Base-by-base conservation (phyloP, 1,139 yeast species). In the Candida neerlandica region DNA sequence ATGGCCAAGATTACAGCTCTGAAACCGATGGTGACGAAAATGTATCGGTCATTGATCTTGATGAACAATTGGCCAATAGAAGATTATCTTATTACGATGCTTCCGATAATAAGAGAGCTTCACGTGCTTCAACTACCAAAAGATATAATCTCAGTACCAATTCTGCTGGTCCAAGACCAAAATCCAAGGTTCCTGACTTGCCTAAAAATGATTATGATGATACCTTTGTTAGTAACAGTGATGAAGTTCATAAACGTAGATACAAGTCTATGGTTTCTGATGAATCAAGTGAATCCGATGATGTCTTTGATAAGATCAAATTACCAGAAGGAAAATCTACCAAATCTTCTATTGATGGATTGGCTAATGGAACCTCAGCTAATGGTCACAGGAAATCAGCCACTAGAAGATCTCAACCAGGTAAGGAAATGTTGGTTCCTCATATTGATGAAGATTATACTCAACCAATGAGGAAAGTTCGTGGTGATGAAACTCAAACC, bases 301-400 rank as follows among this genome's bases (percentile, higher is more conserved):
- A 65, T 38, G 70, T 70, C 27, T 77, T 76, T 57, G 80, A 75
- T 44, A 70, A 71, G 51, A 77, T 77, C 54, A 76, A 75, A 57
- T 64, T 77, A 51, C 81, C 81, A 7, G 68, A 71, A 26, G 65
- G 65, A 4, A 57, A 59, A 41, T 50, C 55, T 2, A 54, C 55
- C 14, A 53, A 54, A 35, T 55, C 58, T 9, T 52, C 57, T 12
- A 52, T 55, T 44, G 58, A 55, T 23, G 53, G 52, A 9, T 48
- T 51, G n/a, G 58, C 51, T 12, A 56, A 48, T 41, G 48, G 51
- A 14, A 43, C 50, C 7, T 47, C 50, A 10, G 14, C 44, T 9
- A 46, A 48, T 39, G 51, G 49, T 18, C 39, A 45, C 39, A 45
- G 35, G 38, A 45, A 44, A n/a, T 30, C 52, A 2, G 62, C 61